phyloP scores from a whole-genome alignment of 805 yeast species.

The Nakazawaea ambrosiae region DNA sequence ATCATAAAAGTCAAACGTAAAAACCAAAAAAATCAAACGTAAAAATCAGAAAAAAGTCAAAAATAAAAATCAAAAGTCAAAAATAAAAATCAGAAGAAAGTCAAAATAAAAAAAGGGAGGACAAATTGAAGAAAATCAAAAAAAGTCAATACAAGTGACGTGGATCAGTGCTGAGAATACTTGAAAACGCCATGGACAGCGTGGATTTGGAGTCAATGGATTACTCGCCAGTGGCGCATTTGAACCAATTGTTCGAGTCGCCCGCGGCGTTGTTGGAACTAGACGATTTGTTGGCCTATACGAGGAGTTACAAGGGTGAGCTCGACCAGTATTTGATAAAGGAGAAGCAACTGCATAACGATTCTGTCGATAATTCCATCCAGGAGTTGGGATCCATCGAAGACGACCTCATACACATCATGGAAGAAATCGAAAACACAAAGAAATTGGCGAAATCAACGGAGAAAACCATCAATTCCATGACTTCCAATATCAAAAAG shows the following conservation, averaged over 20 bases:
- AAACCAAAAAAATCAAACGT: no score
- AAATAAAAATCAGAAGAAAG: no score
- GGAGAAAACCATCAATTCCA: conserved; percentile 51
- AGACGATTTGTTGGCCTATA: conserved; percentile 41
- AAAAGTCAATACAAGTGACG: no score
- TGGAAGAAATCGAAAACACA: conserved; percentile 39
- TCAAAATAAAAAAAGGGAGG: no score
- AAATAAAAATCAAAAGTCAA: no score
- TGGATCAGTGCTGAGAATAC: no score
- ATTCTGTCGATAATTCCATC: conserved; percentile 16
- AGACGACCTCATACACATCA: conserved; percentile 31
- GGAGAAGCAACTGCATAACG: conserved; percentile 27
- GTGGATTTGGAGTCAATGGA: conserved; percentile 26
- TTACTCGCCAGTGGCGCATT: conserved; percentile 50
- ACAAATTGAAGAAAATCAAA: no score
- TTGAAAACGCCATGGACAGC: no score
- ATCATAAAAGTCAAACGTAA: no score
- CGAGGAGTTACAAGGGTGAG: conserved; percentile 41
- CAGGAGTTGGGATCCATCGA: conserved; percentile 15
- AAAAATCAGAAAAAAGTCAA: no score
- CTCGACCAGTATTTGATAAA: conserved; percentile 38
- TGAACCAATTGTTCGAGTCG: conserved; percentile 41
- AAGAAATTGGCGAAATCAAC: conserved; percentile 45
- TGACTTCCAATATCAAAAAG: conserved; percentile 72
- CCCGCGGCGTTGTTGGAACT: conserved; percentile 46